phyloP scores from a whole-genome alignment of 768 basidiomycete species.

The Serendipita sp. region DNA sequence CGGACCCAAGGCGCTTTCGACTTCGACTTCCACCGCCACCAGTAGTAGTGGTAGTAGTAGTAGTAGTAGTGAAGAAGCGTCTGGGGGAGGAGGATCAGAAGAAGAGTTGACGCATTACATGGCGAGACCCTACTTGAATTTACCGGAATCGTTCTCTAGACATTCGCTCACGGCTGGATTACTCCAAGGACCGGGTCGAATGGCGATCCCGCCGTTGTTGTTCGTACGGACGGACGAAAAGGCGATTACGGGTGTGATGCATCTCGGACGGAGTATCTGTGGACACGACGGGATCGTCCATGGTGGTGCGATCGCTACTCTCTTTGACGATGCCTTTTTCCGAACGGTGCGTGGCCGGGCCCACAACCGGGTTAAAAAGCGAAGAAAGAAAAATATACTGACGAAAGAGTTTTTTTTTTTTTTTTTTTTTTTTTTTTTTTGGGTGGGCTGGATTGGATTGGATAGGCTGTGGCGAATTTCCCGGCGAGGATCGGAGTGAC shows the following conservation, averaged over 20 bases:
- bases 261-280: slow-evolving; percentile 74
- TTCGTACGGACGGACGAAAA: slow-evolving; percentile 58
- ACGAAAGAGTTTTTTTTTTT: too few species aligned
- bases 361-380: not conserved
- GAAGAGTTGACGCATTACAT: slow-evolving; percentile 30
- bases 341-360: slow-evolving; percentile 42
- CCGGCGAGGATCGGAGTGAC: slow-evolving; percentile 88
- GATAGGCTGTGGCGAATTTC: slow-evolving; percentile 66
- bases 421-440: not conserved
- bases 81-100: not conserved
- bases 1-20: not conserved
- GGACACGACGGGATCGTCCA: slow-evolving; percentile 92
- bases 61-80: too few species aligned
- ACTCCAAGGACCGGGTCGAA: slow-evolving; percentile 71
- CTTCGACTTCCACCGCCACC: not conserved
- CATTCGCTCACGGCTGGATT: slow-evolving; percentile 77
- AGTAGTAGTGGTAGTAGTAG: too few species aligned
- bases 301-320: slow-evolving; percentile 77
- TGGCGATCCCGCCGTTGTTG: slow-evolving; percentile 66
- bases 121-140: slow-evolving; percentile 50
- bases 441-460: not conserved
- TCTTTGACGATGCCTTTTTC: slow-evolving; percentile 71
- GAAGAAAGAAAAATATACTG: not conserved
- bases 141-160: slow-evolving; percentile 55
- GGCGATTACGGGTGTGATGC: slow-evolving; percentile 54